Percentiles rank a stretch among this genome's conserved stretches.
phyloP scores from a whole-genome alignment of 192 early-diverging fungal genomes.

The Dissophora ornata region DNA sequence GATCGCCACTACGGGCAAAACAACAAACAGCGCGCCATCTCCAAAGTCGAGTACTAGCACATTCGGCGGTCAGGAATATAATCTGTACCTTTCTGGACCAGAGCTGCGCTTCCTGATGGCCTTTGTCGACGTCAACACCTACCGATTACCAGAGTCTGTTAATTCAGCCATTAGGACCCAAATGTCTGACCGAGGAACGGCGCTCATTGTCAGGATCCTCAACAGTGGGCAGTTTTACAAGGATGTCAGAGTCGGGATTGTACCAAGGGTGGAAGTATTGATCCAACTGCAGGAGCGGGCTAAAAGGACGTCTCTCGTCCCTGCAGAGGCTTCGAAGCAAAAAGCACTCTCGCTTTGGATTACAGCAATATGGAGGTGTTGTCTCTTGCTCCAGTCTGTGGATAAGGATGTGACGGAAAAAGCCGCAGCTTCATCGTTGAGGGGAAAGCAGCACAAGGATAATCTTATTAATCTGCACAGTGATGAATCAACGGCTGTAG shows the following conservation, averaged over 20 bases:
- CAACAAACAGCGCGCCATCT: not conserved
- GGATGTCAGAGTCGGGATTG: slow-evolving; percentile 35
- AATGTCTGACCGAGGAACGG: slow-evolving; percentile 24
- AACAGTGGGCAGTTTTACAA: slow-evolving; percentile 49
- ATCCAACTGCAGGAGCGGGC: slow-evolving; percentile 32
- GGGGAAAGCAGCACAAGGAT: slow-evolving; percentile 8
- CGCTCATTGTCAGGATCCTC: slow-evolving; percentile 25
- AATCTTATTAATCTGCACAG: slow-evolving; percentile 44
- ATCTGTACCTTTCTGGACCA: slow-evolving; percentile 52
- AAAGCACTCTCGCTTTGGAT: slow-evolving; percentile 49
- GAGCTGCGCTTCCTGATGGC: slow-evolving; percentile 50
- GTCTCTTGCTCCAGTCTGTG: slow-evolving; percentile 41
- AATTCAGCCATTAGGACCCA: slow-evolving; percentile 15
- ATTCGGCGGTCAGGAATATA: not conserved
- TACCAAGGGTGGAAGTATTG: slow-evolving; percentile 18
- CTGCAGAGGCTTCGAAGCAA: slow-evolving; percentile 24
- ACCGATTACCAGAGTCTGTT: slow-evolving; percentile 32
- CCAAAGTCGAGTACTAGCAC: slow-evolving; percentile 3
- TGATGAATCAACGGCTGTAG: slow-evolving; percentile 43
- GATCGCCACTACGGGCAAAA: too few species aligned
- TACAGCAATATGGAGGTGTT: slow-evolving; percentile 46
- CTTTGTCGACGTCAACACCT: slow-evolving; percentile 47
- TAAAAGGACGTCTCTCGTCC: slow-evolving; percentile 16
- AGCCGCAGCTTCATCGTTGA: not conserved
- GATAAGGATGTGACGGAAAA: slow-evolving; percentile 29